Percentiles rank a stretch among this genome's conserved stretches.
phyloP scores from a whole-genome alignment of 2,329 filamentous ascomycete species.

The Hymenotorrendiella dingleyae region DNA sequence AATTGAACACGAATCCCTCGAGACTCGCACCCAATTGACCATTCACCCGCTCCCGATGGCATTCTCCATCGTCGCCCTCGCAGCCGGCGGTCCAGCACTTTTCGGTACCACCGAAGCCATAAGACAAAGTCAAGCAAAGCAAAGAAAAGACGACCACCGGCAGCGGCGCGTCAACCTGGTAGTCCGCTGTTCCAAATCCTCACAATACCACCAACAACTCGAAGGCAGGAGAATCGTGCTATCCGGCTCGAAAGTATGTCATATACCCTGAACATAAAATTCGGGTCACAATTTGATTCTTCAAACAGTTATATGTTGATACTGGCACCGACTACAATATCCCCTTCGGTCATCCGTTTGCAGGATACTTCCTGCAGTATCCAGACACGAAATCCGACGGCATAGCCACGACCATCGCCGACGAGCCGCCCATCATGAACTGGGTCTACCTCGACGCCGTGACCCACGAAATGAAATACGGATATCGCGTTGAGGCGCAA shows the following conservation, averaged over 20 bases:
- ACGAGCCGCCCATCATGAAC: constrained; percentile 54
- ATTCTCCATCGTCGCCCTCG: constrained; percentile 18
- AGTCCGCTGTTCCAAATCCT: constrained; percentile 39
- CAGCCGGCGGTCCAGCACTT: constrained; percentile 35
- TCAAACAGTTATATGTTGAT: constrained; percentile 42
- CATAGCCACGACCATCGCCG: constrained; percentile 45
- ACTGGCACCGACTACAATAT: constrained; percentile 37
- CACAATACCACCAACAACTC: no score
- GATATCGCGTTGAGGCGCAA: constrained; percentile 65
- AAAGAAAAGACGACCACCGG: constrained; percentile 43
- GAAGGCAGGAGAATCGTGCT: no score
- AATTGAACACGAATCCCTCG: no score
- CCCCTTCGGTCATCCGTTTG: constrained; percentile 45
- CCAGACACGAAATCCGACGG: constrained; percentile 41
- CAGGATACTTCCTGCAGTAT: constrained; percentile 52
- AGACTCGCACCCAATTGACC: no score
- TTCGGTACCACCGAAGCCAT: constrained; percentile 44
- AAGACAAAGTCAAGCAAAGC: constrained; percentile 43
- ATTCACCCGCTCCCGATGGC: constrained; percentile 14
- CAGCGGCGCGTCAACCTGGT: constrained; percentile 43
- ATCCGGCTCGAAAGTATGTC: no score
- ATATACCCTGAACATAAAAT: no score
- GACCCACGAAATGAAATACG: constrained; percentile 54
- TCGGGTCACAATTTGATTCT: no score
- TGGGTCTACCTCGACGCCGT: constrained; percentile 59